These are phyloP conservation scores for Ambispora gerdemannii DNA, from an alignment of 192 early-diverging fungal species.

Conservation along the genomic window DNA sequence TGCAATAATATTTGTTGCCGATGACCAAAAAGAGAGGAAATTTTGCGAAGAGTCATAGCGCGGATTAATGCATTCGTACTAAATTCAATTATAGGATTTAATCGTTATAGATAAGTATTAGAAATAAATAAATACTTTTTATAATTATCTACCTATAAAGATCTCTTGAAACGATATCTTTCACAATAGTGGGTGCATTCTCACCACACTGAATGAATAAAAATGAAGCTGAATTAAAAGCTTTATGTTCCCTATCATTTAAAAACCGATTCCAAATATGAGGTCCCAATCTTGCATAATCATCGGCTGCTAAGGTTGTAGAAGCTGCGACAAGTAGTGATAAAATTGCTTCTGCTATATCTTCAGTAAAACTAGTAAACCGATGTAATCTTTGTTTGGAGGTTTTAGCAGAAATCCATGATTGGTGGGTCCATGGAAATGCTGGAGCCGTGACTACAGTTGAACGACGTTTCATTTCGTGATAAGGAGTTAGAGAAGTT, in stretches of 20 bases:
- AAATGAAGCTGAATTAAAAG: constrained; percentile 47
- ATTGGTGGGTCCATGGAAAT: background rate
- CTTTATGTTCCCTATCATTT: constrained; percentile 44
- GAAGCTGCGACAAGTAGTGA: constrained; percentile 52
- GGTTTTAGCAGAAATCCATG: background rate
- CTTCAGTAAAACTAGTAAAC: constrained; percentile 8
- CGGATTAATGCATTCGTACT: constrained; percentile 24
- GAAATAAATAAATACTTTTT: too few species aligned
- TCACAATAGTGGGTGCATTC: constrained; percentile 42
- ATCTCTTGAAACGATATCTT: constrained; percentile 42
- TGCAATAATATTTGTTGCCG: constrained; percentile 46
- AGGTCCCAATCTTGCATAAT: constrained; percentile 37
- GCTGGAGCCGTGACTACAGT: background rate
- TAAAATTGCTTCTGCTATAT: constrained; percentile 39
- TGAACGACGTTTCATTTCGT: background rate
- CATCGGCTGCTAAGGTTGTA: constrained; percentile 40
- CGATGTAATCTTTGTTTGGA: background rate
- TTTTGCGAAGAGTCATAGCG: constrained; percentile 38
- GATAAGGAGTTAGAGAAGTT: constrained; percentile 6
- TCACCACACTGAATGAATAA: constrained; percentile 58
- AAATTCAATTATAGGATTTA: too few species aligned
- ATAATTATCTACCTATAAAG: constrained; percentile 45
- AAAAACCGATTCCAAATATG: constrained; percentile 50
- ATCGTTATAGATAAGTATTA: too few species aligned
- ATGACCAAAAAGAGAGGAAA: constrained; percentile 46